Evolutionary conservation across 257 asterid species (phyloP), one percentile per base, ranked within the genome.

Genomic region (Thymus quinquecostatus): DNA sequence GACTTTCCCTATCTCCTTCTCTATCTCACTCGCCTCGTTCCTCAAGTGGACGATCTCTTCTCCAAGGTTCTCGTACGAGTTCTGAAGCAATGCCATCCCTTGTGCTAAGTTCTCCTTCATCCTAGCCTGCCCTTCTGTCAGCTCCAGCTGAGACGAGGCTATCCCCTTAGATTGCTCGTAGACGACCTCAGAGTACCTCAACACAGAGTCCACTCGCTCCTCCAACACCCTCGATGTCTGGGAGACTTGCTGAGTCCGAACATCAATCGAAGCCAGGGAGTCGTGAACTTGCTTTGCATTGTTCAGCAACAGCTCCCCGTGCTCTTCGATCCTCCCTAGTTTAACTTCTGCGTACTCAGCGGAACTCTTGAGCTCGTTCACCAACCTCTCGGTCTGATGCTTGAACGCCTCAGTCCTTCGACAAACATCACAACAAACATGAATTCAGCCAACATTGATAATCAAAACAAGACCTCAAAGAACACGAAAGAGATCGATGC

Each of bases 331-430:
- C 73, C 43, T 78, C 4, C 40, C 91, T 3, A 91, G n/a, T 64
- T 87, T 91, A 3, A 40, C 72, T 54, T 84, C 94, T n/a, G 92
- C 96, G 68, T 73, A 73, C 73, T 93, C 94, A 1, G 96, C 96
- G 1, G 89, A 69, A 5, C 43, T 66, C 69, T 86, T 87, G 54
- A 93, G 81, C 9, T 78, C 95, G 54, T 93, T 93, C 69, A 91
- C 96, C 75, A 93, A 49, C 64, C 92, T 86, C 88, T 93, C 96
- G 0, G 96, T 89, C 65, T 84, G 91, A 44, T 67, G 73, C 84
- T 76, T 87, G 69, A 91, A 93, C 10, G 91, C 97, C 29, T 89
- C 84, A 1, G 84, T 86, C 88, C 97, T 91, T 38, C 40, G 4
- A 36, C 40, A 36, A 36, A 71, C 70, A 76, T 0, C 48, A 43